Evolutionary conservation across 2,329 filamentous ascomycete species (phyloP).

Genomic region (Aureobasidium sp.): DNA sequence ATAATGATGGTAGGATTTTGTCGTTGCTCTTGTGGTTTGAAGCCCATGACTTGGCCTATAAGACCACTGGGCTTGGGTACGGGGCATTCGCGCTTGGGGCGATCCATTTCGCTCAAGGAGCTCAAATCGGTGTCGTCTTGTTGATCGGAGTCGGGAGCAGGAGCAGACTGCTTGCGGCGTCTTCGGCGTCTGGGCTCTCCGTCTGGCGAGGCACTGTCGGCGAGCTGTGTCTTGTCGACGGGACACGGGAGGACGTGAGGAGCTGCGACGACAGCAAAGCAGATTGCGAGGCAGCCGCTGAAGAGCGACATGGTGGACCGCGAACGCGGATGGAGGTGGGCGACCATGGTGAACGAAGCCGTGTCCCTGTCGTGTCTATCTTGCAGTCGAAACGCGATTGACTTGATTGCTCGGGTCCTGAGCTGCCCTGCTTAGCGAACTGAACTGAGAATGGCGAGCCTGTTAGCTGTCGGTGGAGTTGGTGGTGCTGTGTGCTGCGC

Average conservation of each 20-base stretch:
- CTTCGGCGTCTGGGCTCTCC: conserved; percentile 27
- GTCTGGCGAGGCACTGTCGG: conserved; percentile 49
- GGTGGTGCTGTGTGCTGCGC: not conserved
- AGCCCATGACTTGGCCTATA: conserved; percentile 66
- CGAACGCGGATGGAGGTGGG: conserved; percentile 83
- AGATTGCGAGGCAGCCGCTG: conserved; percentile 80
- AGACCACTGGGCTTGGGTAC: conserved; percentile 82
- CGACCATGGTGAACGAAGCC: not conserved
- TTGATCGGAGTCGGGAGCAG: conserved; percentile 19
- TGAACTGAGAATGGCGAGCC: not conserved
- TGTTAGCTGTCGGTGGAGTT: not conserved
- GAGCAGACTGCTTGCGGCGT: conserved; percentile 32
- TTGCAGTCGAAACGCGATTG: not conserved
- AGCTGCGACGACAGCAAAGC: conserved; percentile 83
- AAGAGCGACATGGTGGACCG: conserved; percentile 91
- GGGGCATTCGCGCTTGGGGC: conserved; percentile 64
- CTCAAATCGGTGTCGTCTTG: conserved; percentile 6
- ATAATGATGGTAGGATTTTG: not conserved
- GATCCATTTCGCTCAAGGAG: conserved; percentile 10
- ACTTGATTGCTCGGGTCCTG: not conserved
- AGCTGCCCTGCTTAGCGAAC: not conserved
- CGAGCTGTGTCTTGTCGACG: conserved; percentile 62
- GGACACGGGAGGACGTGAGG: conserved; percentile 91
- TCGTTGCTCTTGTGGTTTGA: conserved; percentile 28
- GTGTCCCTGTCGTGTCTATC: not conserved